phyloP scores from a whole-genome alignment of 345 rosid species.

The Melastoma malabathricum region DNA sequence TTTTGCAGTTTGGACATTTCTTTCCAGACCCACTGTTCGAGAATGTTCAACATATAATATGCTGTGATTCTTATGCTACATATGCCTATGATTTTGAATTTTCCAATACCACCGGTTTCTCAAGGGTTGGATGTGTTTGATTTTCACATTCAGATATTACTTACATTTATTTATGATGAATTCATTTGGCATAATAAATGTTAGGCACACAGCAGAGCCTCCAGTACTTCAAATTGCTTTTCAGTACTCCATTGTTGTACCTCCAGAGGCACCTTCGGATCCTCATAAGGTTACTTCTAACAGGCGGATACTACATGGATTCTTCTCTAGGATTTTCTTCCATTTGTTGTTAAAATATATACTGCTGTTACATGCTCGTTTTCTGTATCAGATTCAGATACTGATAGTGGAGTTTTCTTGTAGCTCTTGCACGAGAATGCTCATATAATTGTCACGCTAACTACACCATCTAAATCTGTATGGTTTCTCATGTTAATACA shows the following conservation, averaged over 20 bases:
- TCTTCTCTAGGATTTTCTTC: no score
- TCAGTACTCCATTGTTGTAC: constrained; percentile 79
- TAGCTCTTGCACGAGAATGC: no score
- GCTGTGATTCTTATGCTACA: constrained; percentile 93
- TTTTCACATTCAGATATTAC: not conserved
- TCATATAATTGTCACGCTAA: no score
- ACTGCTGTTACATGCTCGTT: no score
- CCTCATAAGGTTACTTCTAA: constrained; percentile 36
- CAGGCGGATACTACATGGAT: constrained; percentile 30
- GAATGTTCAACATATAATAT: constrained; percentile 91
- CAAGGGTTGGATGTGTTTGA: constrained; percentile 39
- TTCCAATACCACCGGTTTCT: constrained; percentile 56
- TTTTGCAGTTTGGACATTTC: constrained; percentile 87
- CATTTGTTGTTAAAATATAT: no score
- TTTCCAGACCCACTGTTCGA: constrained; percentile 96
- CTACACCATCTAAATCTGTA: not conserved
- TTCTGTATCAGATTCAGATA: no score
- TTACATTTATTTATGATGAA: not conserved
- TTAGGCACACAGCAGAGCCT: constrained; percentile 69
- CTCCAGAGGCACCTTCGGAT: constrained; percentile 62
- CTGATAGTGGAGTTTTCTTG: no score
- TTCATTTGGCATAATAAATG: constrained; percentile 7
- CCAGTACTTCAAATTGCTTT: constrained; percentile 91
- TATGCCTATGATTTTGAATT: constrained; percentile 96
- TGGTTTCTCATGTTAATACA: not conserved